Conservation (phyloP, 164 flowering plant genomes). For the Aristolochia californica region DNA sequence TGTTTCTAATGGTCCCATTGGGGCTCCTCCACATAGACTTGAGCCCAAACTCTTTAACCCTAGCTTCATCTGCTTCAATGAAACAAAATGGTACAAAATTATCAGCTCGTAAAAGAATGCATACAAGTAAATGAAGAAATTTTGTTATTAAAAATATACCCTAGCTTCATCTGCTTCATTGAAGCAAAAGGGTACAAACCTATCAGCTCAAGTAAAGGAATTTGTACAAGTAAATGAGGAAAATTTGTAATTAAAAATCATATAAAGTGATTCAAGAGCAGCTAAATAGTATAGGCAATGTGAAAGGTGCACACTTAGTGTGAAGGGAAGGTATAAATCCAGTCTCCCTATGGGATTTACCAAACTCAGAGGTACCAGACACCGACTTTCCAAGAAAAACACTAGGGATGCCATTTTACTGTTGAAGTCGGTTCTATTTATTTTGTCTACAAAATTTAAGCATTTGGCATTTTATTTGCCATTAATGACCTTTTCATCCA, state of each 20-base stretch:
- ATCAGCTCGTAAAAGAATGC: neutral
- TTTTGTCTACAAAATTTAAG: too few relatives aligned
- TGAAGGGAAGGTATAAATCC: too few relatives aligned
- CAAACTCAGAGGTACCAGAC: too few relatives aligned
- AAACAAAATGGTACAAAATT: neutral
- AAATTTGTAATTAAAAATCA: neutral
- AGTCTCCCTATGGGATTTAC: too few relatives aligned
- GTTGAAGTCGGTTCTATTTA: too few relatives aligned
- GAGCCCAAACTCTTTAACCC: constrained; percentile 57
- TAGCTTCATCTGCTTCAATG: constrained; percentile 51
- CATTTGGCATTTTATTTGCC: too few relatives aligned
- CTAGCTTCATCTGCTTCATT: neutral
- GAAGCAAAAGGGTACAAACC: too few relatives aligned
- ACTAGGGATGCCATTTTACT: too few relatives aligned
- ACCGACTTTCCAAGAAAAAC: too few relatives aligned
- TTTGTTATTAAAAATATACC: neutral
- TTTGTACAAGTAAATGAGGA: neutral
- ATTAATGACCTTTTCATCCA: too few relatives aligned
- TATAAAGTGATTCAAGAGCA: neutral
- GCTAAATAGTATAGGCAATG: too few relatives aligned
- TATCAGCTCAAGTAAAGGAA: neutral
- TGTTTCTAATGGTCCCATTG: constrained; percentile 78
- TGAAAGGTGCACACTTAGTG: too few relatives aligned
- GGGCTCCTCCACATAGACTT: constrained; percentile 88
- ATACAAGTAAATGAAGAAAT: neutral